Percentiles rank a stretch among this genome's conserved stretches.
Conservation (phyloP, 768 basidiomycete genomes). For the Boletellus ananiceps region DNA sequence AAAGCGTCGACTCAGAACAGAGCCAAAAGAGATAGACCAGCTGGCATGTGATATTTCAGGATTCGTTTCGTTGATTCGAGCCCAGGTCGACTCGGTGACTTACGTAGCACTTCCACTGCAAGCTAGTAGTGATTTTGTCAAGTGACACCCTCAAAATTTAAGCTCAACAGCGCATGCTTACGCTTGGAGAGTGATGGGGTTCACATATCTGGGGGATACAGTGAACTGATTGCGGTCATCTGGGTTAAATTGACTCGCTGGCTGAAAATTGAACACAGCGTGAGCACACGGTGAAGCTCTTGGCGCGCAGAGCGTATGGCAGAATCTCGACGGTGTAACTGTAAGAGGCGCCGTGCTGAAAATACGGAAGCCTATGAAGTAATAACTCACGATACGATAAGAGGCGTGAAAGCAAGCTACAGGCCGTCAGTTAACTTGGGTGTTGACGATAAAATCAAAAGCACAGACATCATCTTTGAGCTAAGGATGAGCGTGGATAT, state of each 20-base stretch:
- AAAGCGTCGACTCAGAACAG: constrained; percentile 12
- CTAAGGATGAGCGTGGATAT: not conserved
- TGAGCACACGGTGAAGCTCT: constrained; percentile 35
- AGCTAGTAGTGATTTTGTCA: constrained; percentile 3
- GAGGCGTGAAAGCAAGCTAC: constrained; percentile 39
- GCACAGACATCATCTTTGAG: constrained; percentile 29
- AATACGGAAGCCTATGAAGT: not conserved
- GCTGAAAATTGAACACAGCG: constrained; percentile 41
- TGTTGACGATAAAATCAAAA: not conserved
- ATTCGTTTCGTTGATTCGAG: not conserved
- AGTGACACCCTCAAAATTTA: not conserved
- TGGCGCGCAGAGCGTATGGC: constrained; percentile 38
- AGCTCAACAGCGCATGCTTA: not conserved
- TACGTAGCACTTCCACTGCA: constrained; percentile 47
- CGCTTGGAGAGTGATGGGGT: constrained; percentile 34
- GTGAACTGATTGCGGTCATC: constrained; percentile 17
- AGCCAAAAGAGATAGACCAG: constrained; percentile 37
- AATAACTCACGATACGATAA: constrained; percentile 32
- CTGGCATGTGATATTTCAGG: not conserved
- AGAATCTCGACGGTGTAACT: constrained; percentile 42
- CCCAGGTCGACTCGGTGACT: constrained; percentile 6
- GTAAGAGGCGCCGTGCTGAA: not conserved
- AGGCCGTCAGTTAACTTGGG: not conserved
- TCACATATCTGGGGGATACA: constrained; percentile 25
- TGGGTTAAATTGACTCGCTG: constrained; percentile 30